Evolutionary conservation across 768 basidiomycete species (phyloP), one percentile per base, ranked within the genome.

Genomic region (Leucogyrophana mollusca): DNA sequence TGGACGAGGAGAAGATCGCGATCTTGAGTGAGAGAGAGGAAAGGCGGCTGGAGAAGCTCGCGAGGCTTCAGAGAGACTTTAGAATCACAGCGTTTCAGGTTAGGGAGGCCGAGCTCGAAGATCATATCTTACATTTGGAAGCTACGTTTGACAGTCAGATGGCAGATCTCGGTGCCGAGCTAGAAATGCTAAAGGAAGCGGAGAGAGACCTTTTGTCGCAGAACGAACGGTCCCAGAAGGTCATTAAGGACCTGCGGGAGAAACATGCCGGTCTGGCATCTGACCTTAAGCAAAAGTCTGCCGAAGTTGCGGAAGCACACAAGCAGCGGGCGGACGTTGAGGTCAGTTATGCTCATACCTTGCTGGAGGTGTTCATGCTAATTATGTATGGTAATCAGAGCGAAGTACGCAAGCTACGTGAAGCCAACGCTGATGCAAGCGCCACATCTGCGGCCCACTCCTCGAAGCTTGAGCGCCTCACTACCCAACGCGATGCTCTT

Each of bases 61-160:
- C 77, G 41, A 64, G 77, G 36, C 52, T 85, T 30, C 82, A 84
- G 56, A 69, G 86, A 46, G 87, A 91, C 49, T 79, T 71, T 56
- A 77, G 78, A 58, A 75, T 90, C 42, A 78, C 74, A n/a, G 73
- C 80, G 64, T 89, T 86, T 56, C 82, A 84, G 61, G 72, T 72
- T 16, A 72, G 73, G 40, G 87, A 88, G 54, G 67, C 70, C 11
- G 82, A 83, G 52, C 63, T 87, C 37, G 81, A 86, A 55, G 59
- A 65, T 34, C 73, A 71, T 49, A 61, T 86, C 8, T 70, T 66
- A 18, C 72, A 78, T 30, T 56, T 82, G n/a, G 76, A 83, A 59
- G 76, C 76, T 7, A 65, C 74, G 43, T 53, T 72, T 35, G 73
- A 71, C 11, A 47, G 41, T 24, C 27, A 52, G 18, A 22, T 27